phyloP scores from a whole-genome alignment of 1,284 basidiomycete species.

The Stereum hirsutum region DNA sequence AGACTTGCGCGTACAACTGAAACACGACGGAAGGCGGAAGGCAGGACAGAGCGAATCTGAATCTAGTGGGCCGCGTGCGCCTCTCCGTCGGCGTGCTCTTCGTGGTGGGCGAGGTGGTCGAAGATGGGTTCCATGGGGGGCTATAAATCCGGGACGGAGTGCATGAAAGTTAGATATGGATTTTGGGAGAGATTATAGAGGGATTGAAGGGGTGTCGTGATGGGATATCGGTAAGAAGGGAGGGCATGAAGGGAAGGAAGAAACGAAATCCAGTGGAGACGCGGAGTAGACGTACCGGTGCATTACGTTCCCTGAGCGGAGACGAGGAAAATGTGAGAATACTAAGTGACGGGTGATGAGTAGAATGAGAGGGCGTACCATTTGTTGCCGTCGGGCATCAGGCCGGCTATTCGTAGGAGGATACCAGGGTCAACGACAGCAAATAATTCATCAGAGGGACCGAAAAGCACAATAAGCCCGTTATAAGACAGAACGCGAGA shows the following conservation, averaged over 20 bases:
- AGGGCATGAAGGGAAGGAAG: not conserved
- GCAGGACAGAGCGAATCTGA: too few species aligned
- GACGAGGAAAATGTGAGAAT: conserved; percentile 11
- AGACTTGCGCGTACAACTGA: too few species aligned
- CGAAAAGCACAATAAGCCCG: conserved; percentile 10
- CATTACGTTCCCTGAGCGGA: conserved; percentile 57
- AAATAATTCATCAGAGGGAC: conserved; percentile 9
- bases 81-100: too few species aligned
- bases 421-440: not conserved
- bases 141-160: conserved; percentile 18
- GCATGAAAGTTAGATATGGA: not conserved
- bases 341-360: not conserved
- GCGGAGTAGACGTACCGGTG: conserved; percentile 39
- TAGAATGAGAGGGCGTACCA: conserved; percentile 52
- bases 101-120: conserved; percentile 30
- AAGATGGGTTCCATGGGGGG: conserved; percentile 44
- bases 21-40: too few species aligned
- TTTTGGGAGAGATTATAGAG: not conserved
- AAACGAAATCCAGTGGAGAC: conserved; percentile 9
- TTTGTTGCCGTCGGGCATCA: conserved; percentile 80
- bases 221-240: conserved; percentile 3
- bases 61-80: too few species aligned
- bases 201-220: not conserved
- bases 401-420: too few species aligned
- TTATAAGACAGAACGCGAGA: not conserved